phyloP scores from a whole-genome alignment of 2,329 filamentous ascomycete species.

The Colletotrichum tropicale region DNA sequence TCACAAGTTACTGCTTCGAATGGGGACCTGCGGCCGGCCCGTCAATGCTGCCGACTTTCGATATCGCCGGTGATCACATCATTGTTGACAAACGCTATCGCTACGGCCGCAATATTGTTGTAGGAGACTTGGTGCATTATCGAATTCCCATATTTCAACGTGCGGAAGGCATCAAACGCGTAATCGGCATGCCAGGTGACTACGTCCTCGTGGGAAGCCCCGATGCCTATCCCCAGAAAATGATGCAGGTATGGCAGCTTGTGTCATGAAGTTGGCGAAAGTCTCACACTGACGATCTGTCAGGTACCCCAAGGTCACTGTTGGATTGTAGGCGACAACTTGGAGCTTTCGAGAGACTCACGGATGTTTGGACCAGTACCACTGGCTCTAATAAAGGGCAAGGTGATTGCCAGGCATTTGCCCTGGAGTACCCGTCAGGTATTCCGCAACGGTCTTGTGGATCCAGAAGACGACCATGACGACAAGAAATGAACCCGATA shows the following conservation, averaged over 20 bases:
- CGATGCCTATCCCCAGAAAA: constrained; percentile 43
- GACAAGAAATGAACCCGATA: background rate
- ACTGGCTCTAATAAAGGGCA: constrained; percentile 82
- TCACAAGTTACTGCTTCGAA: constrained; percentile 65
- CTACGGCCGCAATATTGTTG: constrained; percentile 65
- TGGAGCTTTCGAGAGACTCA: constrained; percentile 84
- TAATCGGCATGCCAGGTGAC: constrained; percentile 77
- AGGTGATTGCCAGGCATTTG: constrained; percentile 71
- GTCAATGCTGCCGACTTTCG: constrained; percentile 89
- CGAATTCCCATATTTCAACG: constrained; percentile 71
- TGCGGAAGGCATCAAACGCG: constrained; percentile 75
- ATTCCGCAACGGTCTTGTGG: constrained; percentile 50
- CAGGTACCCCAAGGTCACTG: constrained; percentile 92
- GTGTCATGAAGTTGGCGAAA: background rate
- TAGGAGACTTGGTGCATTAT: constrained; percentile 88
- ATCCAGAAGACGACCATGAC: constrained; percentile 22
- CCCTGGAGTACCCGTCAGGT: constrained; percentile 56
- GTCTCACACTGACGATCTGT: background rate
- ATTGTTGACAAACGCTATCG: constrained; percentile 72
- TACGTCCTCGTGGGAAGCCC: constrained; percentile 73
- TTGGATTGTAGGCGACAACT: constrained; percentile 88
- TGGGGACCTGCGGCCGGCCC: constrained; percentile 67
- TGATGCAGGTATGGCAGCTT: constrained; percentile 66
- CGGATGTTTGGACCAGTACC: constrained; percentile 86
- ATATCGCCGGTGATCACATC: constrained; percentile 69